A percentile compares a stretch with the other conserved stretches of the same genome.
These are phyloP conservation scores for Mycena capillaripes DNA, from an alignment of 768 basidiomycete species.

Conservation along the genomic window DNA sequence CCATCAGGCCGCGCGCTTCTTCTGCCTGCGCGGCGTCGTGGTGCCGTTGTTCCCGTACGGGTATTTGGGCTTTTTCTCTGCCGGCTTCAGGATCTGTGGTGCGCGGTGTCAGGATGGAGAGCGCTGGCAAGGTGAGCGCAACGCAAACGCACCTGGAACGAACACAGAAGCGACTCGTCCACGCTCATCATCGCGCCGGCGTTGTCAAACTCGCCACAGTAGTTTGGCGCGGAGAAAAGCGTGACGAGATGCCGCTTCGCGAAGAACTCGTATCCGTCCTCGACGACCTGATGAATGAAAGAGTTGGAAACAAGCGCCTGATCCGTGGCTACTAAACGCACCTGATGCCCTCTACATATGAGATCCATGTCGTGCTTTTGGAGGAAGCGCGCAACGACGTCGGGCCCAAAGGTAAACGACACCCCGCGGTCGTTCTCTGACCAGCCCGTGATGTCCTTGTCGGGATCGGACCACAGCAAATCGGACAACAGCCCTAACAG, in stretches of 20 bases:
- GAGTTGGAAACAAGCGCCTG: neutral
- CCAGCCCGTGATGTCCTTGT: slow-evolving; percentile 99
- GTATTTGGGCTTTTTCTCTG: slow-evolving; percentile 98
- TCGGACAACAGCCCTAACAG: slow-evolving; percentile 90
- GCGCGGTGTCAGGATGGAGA: neutral
- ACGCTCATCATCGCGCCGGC: slow-evolving; percentile 99
- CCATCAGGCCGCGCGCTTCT: slow-evolving; percentile 19
- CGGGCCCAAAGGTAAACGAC: slow-evolving; percentile 98
- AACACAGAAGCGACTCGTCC: slow-evolving; percentile 96
- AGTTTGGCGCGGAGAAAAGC: slow-evolving; percentile 96
- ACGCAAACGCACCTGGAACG: slow-evolving; percentile 86
- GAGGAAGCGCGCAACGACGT: slow-evolving; percentile 97
- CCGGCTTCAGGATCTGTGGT: slow-evolving; percentile 93
- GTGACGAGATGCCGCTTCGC: slow-evolving; percentile 98
- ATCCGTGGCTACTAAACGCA: slow-evolving; percentile 50
- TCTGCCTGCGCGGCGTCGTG: slow-evolving; percentile 56
- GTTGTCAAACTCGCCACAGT: slow-evolving; percentile 98
- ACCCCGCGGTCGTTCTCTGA: slow-evolving; percentile 99
- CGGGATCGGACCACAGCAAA: slow-evolving; percentile 98
- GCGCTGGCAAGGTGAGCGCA: neutral
- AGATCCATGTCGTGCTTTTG: slow-evolving; percentile 99
- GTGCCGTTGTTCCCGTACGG: slow-evolving; percentile 69
- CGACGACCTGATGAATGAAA: slow-evolving; percentile 80
- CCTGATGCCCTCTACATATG: slow-evolving; percentile 98
- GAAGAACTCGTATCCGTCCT: slow-evolving; percentile 99